A percentile compares a stretch with the other conserved stretches of the same genome.
Evolutionary conservation across 345 rosid genomes (phyloP).

Genomic region (Zanthoxylum bungeanum): DNA sequence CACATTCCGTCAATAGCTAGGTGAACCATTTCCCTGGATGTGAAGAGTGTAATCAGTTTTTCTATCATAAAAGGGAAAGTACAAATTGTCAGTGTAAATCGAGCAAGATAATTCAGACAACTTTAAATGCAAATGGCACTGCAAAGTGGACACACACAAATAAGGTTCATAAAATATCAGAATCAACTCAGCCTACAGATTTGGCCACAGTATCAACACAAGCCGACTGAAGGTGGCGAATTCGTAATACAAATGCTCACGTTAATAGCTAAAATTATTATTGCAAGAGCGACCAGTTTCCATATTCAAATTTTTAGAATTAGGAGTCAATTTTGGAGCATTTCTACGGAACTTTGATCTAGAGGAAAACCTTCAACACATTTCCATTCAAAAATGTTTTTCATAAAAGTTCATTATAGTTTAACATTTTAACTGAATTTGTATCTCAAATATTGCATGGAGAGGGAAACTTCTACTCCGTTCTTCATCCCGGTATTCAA

Average conservation of each 20-base stretch:
- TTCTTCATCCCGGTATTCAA: background rate
- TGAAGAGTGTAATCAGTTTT: slow-evolving; percentile 31
- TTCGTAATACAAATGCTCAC: background rate
- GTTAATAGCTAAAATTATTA: background rate
- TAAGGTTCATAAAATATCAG: background rate
- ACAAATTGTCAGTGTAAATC: background rate
- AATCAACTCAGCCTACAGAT: background rate
- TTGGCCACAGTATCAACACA: background rate
- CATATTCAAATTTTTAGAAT: background rate
- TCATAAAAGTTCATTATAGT: background rate
- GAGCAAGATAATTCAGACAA: slow-evolving; percentile 1
- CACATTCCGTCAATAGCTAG: slow-evolving; percentile 99
- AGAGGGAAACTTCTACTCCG: background rate
- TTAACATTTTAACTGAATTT: background rate
- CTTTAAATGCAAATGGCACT: background rate
- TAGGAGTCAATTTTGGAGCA: background rate
- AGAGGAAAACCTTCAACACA: background rate
- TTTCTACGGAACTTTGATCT: background rate
- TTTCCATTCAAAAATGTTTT: background rate
- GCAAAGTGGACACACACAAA: background rate
- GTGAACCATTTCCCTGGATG: slow-evolving; percentile 98
- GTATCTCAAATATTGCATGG: background rate
- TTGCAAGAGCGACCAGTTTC: slow-evolving; percentile 4
- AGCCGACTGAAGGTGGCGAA: background rate
- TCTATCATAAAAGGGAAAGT: slow-evolving; percentile 6